Percentiles rank a stretch among this genome's conserved stretches.
These are phyloP conservation scores for Starmerella geochares DNA, from an alignment of 805 yeast species.

Conservation along the genomic window DNA sequence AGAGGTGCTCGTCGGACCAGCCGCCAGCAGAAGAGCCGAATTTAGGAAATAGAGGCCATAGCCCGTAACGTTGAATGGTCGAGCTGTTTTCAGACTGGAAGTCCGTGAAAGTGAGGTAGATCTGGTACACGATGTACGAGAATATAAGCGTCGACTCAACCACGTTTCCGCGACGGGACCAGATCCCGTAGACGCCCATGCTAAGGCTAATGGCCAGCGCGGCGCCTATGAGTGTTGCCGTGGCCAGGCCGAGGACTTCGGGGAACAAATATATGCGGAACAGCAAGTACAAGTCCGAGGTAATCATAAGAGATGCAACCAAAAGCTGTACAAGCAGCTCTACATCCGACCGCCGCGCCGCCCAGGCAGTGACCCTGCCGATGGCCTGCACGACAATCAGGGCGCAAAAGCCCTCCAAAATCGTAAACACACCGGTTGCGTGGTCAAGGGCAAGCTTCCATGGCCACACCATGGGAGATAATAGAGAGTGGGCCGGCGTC, in stretches of 20 bases:
- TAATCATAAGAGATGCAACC: constrained; percentile 61
- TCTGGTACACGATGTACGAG: constrained; percentile 84
- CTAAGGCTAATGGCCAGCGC: constrained; percentile 65
- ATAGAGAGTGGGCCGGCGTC: constrained; percentile 21
- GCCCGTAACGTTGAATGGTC: not conserved
- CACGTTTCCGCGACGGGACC: constrained; percentile 77
- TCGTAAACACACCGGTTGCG: constrained; percentile 80
- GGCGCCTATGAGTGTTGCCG: constrained; percentile 80
- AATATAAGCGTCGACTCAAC: constrained; percentile 76
- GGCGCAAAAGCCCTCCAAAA: constrained; percentile 88
- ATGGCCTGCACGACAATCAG: constrained; percentile 83
- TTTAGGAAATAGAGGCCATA: constrained; percentile 7
- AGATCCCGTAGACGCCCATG: constrained; percentile 72
- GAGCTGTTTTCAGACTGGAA: constrained; percentile 37
- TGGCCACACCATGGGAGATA: constrained; percentile 40
- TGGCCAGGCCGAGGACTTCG: constrained; percentile 51
- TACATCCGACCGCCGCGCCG: constrained; percentile 52
- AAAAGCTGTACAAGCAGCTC: constrained; percentile 70
- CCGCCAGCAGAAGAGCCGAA: constrained; percentile 4
- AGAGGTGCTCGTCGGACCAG: constrained; percentile 1
- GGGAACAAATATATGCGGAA: constrained; percentile 74
- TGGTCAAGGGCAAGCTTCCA: constrained; percentile 68
- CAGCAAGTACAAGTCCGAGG: constrained; percentile 67
- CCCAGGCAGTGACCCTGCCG: constrained; percentile 71
- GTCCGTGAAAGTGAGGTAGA: constrained; percentile 86